A percentile compares a stretch with the other conserved stretches of the same genome.
Conservation (phyloP, 352 stramenopile species). For the Phytophthora palmivora region DNA sequence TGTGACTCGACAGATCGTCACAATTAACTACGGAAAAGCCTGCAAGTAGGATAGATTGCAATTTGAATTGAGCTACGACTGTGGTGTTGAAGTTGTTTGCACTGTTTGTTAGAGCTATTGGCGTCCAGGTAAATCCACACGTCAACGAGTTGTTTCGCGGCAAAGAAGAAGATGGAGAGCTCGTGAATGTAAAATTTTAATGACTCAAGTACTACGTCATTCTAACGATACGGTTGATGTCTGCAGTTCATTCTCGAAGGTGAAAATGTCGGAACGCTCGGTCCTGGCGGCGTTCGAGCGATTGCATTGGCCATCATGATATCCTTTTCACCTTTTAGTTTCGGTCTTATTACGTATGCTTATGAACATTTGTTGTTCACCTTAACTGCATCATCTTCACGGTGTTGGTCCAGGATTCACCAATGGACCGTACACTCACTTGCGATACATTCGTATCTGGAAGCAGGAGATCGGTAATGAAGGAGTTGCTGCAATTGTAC, state of each 20-base stretch:
- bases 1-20: slow-evolving; percentile 68
- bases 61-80: not conserved
- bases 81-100: not conserved
- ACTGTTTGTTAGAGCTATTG: slow-evolving; percentile 58
- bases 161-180: slow-evolving; percentile 71
- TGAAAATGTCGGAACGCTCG: slow-evolving; percentile 63
- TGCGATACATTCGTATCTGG: slow-evolving; percentile 85
- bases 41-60: slow-evolving; percentile 56
- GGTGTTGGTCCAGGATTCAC: slow-evolving; percentile 68
- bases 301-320: slow-evolving; percentile 81
- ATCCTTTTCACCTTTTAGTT: slow-evolving; percentile 54
- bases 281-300: slow-evolving; percentile 68
- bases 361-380: slow-evolving; percentile 15
- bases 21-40: slow-evolving; percentile 77
- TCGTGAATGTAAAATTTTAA: slow-evolving; percentile 63
- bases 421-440: slow-evolving; percentile 65
- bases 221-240: not conserved
- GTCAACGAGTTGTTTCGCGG: slow-evolving; percentile 77
- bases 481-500: slow-evolving; percentile 71
- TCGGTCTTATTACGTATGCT: no score
- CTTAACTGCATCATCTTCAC: slow-evolving; percentile 61
- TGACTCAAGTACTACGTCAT: not conserved
- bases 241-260: slow-evolving; percentile 80
- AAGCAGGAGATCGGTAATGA: slow-evolving; percentile 83
- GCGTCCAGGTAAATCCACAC: slow-evolving; percentile 65